Conservation (phyloP, 352 stramenopile genomes). For the Pelagophyceae sp. region DNA sequence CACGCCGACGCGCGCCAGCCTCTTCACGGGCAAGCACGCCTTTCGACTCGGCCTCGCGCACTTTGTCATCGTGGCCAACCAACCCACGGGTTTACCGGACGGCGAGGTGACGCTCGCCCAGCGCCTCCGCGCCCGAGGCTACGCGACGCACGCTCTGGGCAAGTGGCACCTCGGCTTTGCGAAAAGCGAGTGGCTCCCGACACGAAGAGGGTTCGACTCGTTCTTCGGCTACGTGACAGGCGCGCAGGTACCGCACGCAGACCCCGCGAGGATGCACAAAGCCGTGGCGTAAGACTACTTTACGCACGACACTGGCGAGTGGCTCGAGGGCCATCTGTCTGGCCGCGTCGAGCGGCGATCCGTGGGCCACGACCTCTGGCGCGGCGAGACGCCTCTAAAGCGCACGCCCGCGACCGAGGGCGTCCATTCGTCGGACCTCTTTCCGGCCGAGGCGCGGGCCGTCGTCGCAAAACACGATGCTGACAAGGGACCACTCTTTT, state of each 20-base stretch:
- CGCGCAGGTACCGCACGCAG: too few species aligned
- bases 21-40: background rate
- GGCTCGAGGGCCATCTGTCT: too few species aligned
- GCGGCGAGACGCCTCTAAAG: background rate
- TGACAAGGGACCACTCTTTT: background rate
- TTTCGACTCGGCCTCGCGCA: background rate
- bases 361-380: slow-evolving; percentile 4
- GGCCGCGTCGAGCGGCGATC: too few species aligned
- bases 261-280: too few species aligned
- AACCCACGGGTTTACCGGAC: background rate
- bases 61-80: background rate
- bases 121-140: slow-evolving; percentile 24
- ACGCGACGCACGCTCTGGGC: slow-evolving; percentile 29
- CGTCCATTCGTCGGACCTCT: slow-evolving; percentile 6
- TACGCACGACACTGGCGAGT: too few species aligned
- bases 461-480: background rate
- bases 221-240: slow-evolving; percentile 24
- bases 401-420: background rate
- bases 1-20: background rate
- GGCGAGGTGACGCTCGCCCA: background rate
- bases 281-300: too few species aligned
- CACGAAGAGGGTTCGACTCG: slow-evolving; percentile 26
- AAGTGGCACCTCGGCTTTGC: slow-evolving; percentile 39
- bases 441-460: background rate
- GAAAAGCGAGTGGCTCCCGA: slow-evolving; percentile 25